These are phyloP conservation scores for Eucalyptus polyanthemos DNA, from an alignment of 345 rosid genomes.

Conservation along the genomic window DNA sequence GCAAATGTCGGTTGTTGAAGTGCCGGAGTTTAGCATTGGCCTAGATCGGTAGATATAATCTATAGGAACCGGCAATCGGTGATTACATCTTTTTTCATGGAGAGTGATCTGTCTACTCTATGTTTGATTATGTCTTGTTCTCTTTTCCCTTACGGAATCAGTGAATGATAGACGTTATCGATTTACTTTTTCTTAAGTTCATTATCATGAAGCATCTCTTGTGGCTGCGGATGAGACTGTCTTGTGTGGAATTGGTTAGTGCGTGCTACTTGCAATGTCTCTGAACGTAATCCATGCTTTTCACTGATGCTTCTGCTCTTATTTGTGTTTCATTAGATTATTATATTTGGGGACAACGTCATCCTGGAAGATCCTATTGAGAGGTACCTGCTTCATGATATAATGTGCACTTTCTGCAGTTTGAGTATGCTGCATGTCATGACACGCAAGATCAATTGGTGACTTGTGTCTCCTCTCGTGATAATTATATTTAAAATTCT, in stretches of 20 bases:
- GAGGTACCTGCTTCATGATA: constrained; percentile 25
- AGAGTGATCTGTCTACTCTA: background rate
- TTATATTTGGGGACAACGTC: constrained; percentile 73
- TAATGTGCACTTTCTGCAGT: background rate
- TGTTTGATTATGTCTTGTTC: background rate
- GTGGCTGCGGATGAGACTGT: background rate
- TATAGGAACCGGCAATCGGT: background rate
- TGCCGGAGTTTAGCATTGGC: background rate
- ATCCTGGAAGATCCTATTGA: constrained; percentile 87
- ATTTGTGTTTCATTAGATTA: constrained; percentile 28
- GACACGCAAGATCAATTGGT: background rate
- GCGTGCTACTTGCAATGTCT: background rate
- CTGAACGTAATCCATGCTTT: background rate
- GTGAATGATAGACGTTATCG: background rate
- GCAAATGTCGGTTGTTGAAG: background rate
- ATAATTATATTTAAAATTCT: background rate
- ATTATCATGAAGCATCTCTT: background rate
- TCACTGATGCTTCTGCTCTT: background rate
- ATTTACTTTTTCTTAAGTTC: background rate
- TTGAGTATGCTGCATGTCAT: background rate
- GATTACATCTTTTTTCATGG: background rate
- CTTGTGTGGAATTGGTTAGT: background rate
- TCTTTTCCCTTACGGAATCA: background rate
- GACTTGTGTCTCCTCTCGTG: background rate
- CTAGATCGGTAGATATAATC: background rate